A percentile compares a stretch with the other conserved stretches of the same genome.
These are phyloP conservation scores for Phylloporus rhodoxanthus DNA, from an alignment of 768 basidiomycete species.

Conservation along the genomic window DNA sequence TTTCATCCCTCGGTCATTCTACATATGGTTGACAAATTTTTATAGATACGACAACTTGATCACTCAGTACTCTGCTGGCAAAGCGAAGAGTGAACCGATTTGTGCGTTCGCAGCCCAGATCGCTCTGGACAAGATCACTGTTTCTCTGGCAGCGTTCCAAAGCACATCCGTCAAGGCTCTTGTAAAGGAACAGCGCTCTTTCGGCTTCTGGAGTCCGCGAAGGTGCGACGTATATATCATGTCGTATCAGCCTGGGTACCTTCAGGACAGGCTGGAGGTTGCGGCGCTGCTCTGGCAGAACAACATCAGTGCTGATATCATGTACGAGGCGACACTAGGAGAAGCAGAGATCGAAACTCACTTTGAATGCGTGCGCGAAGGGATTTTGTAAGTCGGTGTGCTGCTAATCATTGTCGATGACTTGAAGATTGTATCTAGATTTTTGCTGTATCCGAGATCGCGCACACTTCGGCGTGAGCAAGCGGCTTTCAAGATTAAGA, in stretches of 20 bases:
- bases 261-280: constrained; percentile 74
- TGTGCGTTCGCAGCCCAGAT: constrained; percentile 75
- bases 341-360: constrained; percentile 61
- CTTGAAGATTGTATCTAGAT: constrained; percentile 45
- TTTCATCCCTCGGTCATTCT: neutral
- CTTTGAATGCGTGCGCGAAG: constrained; percentile 72
- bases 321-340: constrained; percentile 72
- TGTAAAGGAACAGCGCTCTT: constrained; percentile 74
- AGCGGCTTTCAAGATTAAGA: constrained; percentile 75
- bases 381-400: constrained; percentile 59
- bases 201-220: constrained; percentile 86
- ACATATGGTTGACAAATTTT: neutral
- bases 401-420: constrained; percentile 7
- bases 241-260: constrained; percentile 67
- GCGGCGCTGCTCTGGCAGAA: constrained; percentile 74
- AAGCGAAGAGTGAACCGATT: constrained; percentile 46
- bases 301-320: constrained; percentile 79
- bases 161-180: constrained; percentile 58
- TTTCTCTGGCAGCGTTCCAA: constrained; percentile 64
- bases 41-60: constrained; percentile 71
- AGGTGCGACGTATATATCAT: constrained; percentile 84
- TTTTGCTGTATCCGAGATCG: constrained; percentile 49
- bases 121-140: constrained; percentile 70
- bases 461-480: constrained; percentile 54
- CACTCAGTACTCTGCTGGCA: constrained; percentile 49